Percentiles rank a stretch among this genome's conserved stretches.
Conservation (phyloP, 139 green algal genomes). For the Mychonastes homosphaera region DNA sequence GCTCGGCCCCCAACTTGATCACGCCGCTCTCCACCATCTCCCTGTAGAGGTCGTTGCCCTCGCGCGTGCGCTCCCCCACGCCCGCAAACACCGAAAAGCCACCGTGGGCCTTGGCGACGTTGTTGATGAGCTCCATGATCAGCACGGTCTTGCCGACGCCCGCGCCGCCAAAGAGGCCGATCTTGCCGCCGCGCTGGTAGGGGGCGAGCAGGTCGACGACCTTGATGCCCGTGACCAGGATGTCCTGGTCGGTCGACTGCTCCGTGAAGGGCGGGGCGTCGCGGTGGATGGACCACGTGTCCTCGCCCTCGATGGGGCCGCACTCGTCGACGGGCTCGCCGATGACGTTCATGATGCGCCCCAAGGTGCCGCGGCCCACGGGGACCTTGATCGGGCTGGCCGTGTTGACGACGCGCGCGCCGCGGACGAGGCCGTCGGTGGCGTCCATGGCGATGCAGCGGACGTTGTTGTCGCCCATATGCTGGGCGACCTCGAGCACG, state of each 20-base stretch:
- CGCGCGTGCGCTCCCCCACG: slow-evolving; percentile 96
- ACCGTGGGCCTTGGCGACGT: slow-evolving; percentile 98
- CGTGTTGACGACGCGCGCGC: slow-evolving; percentile 85
- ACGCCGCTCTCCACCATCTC: slow-evolving; percentile 98
- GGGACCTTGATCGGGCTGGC: slow-evolving; percentile 91
- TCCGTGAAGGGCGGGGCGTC: slow-evolving; percentile 91
- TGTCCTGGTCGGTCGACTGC: slow-evolving; percentile 94
- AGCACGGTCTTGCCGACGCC: slow-evolving; percentile 99
- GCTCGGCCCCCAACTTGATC: slow-evolving; percentile 90
- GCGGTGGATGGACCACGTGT: slow-evolving; percentile 86
- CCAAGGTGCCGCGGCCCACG: slow-evolving; percentile 89
- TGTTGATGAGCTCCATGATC: slow-evolving; percentile 99
- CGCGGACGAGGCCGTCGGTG: slow-evolving; percentile 91
- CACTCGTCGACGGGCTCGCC: slow-evolving; percentile 97
- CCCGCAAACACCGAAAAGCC: slow-evolving; percentile 99
- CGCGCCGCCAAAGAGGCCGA: slow-evolving; percentile 96
- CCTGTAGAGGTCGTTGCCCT: slow-evolving; percentile 98
- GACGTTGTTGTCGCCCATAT: slow-evolving; percentile 95
- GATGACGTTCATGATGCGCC: slow-evolving; percentile 99
- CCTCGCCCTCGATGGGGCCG: slow-evolving; percentile 78
- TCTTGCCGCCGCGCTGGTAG: slow-evolving; percentile 98
- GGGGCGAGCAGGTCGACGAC: slow-evolving; percentile 97
- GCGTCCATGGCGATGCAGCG: slow-evolving; percentile 97
- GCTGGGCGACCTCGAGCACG: slow-evolving; percentile 96
- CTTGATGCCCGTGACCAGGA: slow-evolving; percentile 99